Conservation (phyloP, 2,329 filamentous ascomycete genomes). For the Fusarium poae region DNA sequence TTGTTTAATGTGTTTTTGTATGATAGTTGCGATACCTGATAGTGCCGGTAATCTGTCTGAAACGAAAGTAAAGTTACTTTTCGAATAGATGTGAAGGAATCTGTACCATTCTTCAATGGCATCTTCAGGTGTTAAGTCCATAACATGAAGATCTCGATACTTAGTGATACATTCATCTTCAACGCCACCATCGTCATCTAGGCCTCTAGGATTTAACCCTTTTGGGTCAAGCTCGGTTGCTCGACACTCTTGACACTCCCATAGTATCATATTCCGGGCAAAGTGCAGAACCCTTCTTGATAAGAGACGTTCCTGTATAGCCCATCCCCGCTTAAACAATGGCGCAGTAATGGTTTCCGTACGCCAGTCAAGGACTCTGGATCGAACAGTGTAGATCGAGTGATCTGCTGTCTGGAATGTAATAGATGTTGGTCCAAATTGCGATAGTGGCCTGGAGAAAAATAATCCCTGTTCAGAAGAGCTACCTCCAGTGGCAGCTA, state of each 20-base stretch:
- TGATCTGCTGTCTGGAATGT: rapidly evolving
- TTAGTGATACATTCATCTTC: background rate
- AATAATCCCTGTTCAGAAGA: background rate
- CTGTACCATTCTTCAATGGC: background rate
- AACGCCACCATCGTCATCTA: rapidly evolving
- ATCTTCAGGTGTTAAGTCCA: rapidly evolving
- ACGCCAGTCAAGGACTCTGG: rapidly evolving
- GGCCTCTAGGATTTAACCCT: rapidly evolving
- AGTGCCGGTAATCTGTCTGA: slow-evolving; percentile 2
- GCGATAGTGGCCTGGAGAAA: rapidly evolving
- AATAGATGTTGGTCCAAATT: background rate
- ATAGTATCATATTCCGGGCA: background rate
- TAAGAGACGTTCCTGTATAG: background rate
- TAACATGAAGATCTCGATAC: background rate
- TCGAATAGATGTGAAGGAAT: background rate
- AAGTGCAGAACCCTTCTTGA: slow-evolving; percentile 9
- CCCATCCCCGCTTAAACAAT: background rate
- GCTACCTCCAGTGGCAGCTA: background rate
- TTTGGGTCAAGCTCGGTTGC: background rate
- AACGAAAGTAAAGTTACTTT: background rate
- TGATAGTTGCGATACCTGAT: background rate
- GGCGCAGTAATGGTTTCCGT: rapidly evolving
- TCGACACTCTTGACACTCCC: background rate
- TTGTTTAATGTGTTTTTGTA: background rate
- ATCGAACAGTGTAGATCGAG: background rate